Percentiles rank a stretch among this genome's conserved stretches.
phyloP scores from a whole-genome alignment of 495 filamentous ascomycete species.

The Aeminium ludgeri region DNA sequence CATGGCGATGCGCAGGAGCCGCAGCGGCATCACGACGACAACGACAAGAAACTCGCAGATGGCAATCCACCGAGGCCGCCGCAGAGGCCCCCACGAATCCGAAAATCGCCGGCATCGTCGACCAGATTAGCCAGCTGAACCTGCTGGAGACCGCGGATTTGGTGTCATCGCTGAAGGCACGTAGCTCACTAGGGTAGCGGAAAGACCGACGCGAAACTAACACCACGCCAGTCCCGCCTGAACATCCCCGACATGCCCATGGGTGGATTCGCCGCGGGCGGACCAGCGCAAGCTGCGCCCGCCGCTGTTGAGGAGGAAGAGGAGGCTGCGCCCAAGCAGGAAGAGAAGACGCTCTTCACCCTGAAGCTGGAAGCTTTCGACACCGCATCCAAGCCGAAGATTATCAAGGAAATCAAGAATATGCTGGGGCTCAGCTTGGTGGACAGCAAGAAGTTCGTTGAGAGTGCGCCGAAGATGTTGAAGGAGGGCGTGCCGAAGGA shows the following conservation, averaged over 20 bases:
- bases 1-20: background rate
- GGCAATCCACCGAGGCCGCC: conserved; percentile 54
- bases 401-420: conserved; percentile 98
- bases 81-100: conserved; percentile 41
- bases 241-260: conserved; percentile 97
- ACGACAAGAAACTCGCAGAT: conserved; percentile 34
- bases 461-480: conserved; percentile 92
- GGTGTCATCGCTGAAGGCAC: conserved; percentile 77
- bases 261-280: conserved; percentile 61
- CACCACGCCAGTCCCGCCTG: conserved; percentile 52
- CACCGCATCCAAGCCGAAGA: conserved; percentile 76
- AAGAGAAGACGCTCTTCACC: conserved; percentile 96
- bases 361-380: conserved; percentile 84
- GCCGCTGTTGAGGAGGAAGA: conserved; percentile 62
- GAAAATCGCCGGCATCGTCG: conserved; percentile 84
- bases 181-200: background rate
- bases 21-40: conserved; percentile 7
- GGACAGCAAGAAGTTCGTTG: conserved; percentile 99
- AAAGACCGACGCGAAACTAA: conserved; percentile 14
- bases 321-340: conserved; percentile 58
- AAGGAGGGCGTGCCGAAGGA: conserved; percentile 98
- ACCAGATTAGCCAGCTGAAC: conserved; percentile 96
- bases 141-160: conserved; percentile 93
- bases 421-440: conserved; percentile 90
- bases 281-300: conserved; percentile 43